Conservation (phyloP, 805 yeast genomes). For the Yarrowia sp. region DNA sequence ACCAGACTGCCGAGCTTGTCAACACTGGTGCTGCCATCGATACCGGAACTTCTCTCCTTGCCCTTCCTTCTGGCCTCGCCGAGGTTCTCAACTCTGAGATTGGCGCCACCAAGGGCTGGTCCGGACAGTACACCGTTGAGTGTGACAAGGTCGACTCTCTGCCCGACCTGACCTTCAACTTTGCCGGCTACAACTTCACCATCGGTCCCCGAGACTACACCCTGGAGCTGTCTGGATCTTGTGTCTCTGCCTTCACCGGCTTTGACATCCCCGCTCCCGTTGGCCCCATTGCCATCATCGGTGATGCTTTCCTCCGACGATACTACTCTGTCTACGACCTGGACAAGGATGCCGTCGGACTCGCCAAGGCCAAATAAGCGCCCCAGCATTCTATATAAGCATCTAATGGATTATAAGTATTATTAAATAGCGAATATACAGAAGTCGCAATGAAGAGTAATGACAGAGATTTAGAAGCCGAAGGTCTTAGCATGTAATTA, state of each 20-base stretch:
- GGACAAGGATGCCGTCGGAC: constrained; percentile 90
- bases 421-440: too few relatives aligned
- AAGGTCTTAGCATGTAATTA: too few relatives aligned
- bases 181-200: constrained; percentile 90
- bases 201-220: constrained; percentile 90
- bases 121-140: constrained; percentile 94
- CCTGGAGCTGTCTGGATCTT: constrained; percentile 90
- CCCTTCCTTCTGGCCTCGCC: constrained; percentile 93
- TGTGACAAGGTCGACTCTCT: constrained; percentile 82
- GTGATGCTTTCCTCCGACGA: constrained; percentile 96
- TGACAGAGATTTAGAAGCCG: too few relatives aligned
- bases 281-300: constrained; percentile 94
- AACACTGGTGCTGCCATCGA: constrained; percentile 96
- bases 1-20: constrained; percentile 83
- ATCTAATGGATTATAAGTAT: constrained; percentile 26
- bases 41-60: constrained; percentile 96
- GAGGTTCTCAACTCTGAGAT: constrained; percentile 94
- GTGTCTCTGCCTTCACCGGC: constrained; percentile 95
- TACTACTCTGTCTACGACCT: constrained; percentile 94
- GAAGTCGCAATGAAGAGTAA: too few relatives aligned
- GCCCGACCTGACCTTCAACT: constrained; percentile 91
- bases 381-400: constrained; percentile 21
- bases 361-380: constrained; percentile 67
- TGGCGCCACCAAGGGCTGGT: constrained; percentile 97
- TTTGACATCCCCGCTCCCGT: constrained; percentile 97